A percentile compares a stretch with the other conserved stretches of the same genome.
Evolutionary conservation across 75 land plant genomes (phyloP).

Genomic region (Sequoia sempervirens): DNA sequence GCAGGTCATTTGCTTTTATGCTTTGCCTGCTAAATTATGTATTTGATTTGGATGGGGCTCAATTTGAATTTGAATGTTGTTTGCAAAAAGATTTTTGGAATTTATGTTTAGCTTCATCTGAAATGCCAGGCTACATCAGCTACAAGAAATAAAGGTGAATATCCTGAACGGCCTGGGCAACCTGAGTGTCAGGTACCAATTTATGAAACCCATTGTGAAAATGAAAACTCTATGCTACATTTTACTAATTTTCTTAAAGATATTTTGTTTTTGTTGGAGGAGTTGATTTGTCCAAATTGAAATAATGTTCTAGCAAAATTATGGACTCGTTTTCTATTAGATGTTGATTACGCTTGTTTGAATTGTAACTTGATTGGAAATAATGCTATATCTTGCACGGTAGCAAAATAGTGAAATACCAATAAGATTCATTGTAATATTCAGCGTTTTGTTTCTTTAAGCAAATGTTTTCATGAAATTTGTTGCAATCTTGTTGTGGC

Average conservation of each 20-base stretch:
- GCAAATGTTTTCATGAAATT: neutral
- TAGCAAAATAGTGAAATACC: too few relatives aligned
- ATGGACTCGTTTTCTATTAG: neutral
- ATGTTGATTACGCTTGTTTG: neutral
- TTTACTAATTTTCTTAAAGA: neutral
- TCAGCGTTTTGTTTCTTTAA: neutral
- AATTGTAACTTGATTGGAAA: neutral
- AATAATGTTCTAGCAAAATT: neutral
- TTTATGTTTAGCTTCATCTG: slow-evolving; percentile 2
- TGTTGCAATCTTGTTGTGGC: neutral
- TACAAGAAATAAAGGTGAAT: slow-evolving; percentile 67
- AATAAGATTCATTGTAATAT: neutral
- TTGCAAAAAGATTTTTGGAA: neutral
- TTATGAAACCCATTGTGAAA: neutral
- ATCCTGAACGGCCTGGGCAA: slow-evolving; percentile 81
- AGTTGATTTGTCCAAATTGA: neutral
- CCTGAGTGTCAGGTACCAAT: slow-evolving; percentile 83
- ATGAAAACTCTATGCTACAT: neutral
- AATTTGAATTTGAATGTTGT: neutral
- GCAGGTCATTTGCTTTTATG: neutral
- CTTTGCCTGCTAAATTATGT: neutral
- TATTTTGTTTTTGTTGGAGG: neutral
- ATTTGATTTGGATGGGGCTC: neutral
- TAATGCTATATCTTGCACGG: neutral
- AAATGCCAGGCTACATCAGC: slow-evolving; percentile 52